These are phyloP conservation scores for Allium sativum DNA, from an alignment of 106 monocot species.

Conservation along the genomic window DNA sequence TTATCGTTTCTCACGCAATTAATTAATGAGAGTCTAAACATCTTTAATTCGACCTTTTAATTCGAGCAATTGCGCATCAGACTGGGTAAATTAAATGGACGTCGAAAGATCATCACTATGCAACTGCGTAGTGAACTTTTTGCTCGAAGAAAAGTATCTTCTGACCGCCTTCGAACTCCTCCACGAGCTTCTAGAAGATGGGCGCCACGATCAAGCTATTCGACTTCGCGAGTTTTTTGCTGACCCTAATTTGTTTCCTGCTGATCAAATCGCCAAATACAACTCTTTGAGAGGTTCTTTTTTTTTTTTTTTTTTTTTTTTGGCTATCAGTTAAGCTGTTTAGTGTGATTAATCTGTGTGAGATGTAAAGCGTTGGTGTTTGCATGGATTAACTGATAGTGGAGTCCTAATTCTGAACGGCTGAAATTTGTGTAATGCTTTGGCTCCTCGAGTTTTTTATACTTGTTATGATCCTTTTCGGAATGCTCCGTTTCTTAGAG, in stretches of 20 bases:
- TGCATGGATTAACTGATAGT: too few relatives aligned
- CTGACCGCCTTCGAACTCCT: constrained; percentile 96
- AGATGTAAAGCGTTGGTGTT: too few relatives aligned
- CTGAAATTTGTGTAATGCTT: too few relatives aligned
- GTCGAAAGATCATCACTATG: constrained; percentile 80
- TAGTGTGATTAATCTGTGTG: too few relatives aligned
- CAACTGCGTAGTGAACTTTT: constrained; percentile 96
- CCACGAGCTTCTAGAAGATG: constrained; percentile 93
- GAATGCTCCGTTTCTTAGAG: too few relatives aligned
- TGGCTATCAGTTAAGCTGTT: not conserved
- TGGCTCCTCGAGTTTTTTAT: too few relatives aligned
- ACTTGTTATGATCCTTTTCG: too few relatives aligned
- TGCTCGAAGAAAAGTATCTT: constrained; percentile 78
- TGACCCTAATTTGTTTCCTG: constrained; percentile 53
- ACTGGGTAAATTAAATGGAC: constrained; percentile 19
- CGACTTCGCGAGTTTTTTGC: constrained; percentile 82
- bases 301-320: not conserved
- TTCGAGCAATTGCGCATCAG: too few relatives aligned
- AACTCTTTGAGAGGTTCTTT: constrained; percentile 48
- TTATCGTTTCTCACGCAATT: too few relatives aligned
- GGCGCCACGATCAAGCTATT: constrained; percentile 86
- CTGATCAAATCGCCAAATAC: constrained; percentile 72
- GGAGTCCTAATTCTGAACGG: too few relatives aligned
- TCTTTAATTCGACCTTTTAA: too few relatives aligned
- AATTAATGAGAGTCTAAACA: too few relatives aligned